Conservation (phyloP, 2,329 filamentous ascomycete species). For the Aspergillus sp. region DNA sequence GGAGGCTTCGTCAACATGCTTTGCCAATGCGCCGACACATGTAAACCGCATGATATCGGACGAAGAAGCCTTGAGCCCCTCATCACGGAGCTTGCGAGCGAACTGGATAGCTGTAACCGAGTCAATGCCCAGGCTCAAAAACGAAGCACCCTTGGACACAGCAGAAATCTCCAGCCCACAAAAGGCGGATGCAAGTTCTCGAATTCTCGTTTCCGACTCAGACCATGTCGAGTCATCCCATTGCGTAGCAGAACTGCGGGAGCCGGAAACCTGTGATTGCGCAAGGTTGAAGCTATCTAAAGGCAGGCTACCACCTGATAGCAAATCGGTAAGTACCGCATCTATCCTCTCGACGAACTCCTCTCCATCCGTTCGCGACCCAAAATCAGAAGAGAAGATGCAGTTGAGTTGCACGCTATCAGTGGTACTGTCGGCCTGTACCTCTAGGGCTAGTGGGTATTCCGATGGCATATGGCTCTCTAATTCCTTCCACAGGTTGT, state of each 20-base stretch:
- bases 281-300: slow-evolving; percentile 25
- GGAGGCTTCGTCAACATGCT: slow-evolving; percentile 16
- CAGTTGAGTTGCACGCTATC: slow-evolving; percentile 26
- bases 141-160: slow-evolving; percentile 31
- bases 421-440: slow-evolving; percentile 25
- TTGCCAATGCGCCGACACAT: slow-evolving; percentile 27
- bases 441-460: slow-evolving; percentile 37
- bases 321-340: slow-evolving; percentile 27
- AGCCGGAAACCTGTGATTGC: not conserved
- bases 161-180: slow-evolving; percentile 21
- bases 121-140: slow-evolving; percentile 34
- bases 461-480: slow-evolving; percentile 37
- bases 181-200: slow-evolving; percentile 23
- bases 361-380: slow-evolving; percentile 18
- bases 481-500: slow-evolving; percentile 29
- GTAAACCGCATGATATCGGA: slow-evolving; percentile 37
- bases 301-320: slow-evolving; percentile 23
- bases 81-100: slow-evolving; percentile 29
- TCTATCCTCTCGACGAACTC: slow-evolving; percentile 35
- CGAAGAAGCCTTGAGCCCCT: slow-evolving; percentile 29
- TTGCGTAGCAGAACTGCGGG: not conserved
- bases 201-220: slow-evolving; percentile 22
- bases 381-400: slow-evolving; percentile 28
- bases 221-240: slow-evolving; percentile 27
- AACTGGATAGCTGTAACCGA: slow-evolving; percentile 36